Conservation (phyloP, 2,329 filamentous ascomycete species). For the Fusarium begoniae region DNA sequence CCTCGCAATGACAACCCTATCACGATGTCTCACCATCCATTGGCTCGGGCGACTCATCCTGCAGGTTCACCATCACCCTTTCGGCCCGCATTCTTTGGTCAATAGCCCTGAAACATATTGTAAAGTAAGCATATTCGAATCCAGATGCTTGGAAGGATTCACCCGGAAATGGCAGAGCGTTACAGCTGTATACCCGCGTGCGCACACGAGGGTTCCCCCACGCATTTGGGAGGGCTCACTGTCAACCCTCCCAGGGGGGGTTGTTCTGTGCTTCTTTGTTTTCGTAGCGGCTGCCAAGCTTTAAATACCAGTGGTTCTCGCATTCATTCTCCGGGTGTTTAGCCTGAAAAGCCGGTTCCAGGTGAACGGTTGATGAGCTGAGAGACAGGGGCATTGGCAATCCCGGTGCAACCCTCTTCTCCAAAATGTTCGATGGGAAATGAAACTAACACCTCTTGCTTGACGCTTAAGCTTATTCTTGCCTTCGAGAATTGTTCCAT, state of each 20-base stretch:
- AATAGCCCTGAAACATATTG: neutral
- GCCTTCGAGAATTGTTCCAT: conserved; percentile 4
- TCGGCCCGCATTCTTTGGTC: neutral
- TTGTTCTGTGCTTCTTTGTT: neutral
- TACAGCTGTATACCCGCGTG: neutral
- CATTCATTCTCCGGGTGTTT: neutral
- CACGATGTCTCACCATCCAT: neutral
- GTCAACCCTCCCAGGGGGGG: conserved; percentile 13
- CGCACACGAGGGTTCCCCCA: neutral
- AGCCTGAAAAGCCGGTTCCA: conserved; percentile 23
- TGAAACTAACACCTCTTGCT: neutral
- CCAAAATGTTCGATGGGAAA: neutral
- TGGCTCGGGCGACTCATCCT: neutral
- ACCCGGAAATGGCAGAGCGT: neutral
- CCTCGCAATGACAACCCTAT: neutral
- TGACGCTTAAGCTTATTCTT: neutral
- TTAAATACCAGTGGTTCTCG: neutral
- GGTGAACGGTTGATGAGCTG: conserved; percentile 17
- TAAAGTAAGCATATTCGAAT: neutral
- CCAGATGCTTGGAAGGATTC: neutral
- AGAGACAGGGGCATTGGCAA: neutral
- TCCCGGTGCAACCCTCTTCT: neutral
- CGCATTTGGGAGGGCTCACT: conserved; percentile 19
- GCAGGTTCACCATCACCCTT: neutral
- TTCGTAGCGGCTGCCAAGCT: conserved; percentile 1